Evolutionary conservation across 1,284 basidiomycete genomes (phyloP), one percentile per base, ranked within the genome.

Genomic region (Chalciporus sp.): DNA sequence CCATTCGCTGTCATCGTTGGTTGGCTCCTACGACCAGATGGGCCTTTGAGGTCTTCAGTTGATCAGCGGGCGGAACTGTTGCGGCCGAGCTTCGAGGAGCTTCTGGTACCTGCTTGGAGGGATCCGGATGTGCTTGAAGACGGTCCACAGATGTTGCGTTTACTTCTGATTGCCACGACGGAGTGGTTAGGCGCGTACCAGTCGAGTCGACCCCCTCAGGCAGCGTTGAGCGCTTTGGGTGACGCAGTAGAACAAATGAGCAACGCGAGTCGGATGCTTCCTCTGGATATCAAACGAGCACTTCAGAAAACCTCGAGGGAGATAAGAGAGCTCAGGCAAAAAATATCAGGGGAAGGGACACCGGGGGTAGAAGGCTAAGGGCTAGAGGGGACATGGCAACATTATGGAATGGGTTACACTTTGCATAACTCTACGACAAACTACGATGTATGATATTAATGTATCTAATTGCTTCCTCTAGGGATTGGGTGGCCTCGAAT

Each of bases 21-120:
- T 47, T 54, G 53, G 53, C 27, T 54, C 17, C 42, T 54, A n/a
- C 52, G 53, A 8, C 52, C 39, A 10, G 52, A 54, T 7, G 52
- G 39, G 23, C 23, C 23, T 23, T 6, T 23, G 23, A 6, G 23
- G 23, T 23, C 23, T 6, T 23, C 23, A 6, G 23, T 23, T 23
- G 23, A 23, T 27, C 55, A 42, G 42, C 39, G 41, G 29, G 23
- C 43, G 16, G 31, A 33, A 12, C 31, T 54, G 37, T 16, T 54
- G 14, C 51, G 51, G 5, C 51, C 53, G 10, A 16, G 27, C 11
- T 54, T 54, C 35, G 51, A 54, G 11, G 19, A 37, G 31, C 14
- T 54, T 26, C 19, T 54, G 43, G 35, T 26, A 37, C 28, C 43
- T 16, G 53, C 53, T 11, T 54, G 53, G 53, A 40, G 17, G 4